Percentiles rank a stretch among this genome's conserved stretches.
Evolutionary conservation across 108 stramenopile genomes (phyloP).

Genomic region (Skeletonema potamos): DNA sequence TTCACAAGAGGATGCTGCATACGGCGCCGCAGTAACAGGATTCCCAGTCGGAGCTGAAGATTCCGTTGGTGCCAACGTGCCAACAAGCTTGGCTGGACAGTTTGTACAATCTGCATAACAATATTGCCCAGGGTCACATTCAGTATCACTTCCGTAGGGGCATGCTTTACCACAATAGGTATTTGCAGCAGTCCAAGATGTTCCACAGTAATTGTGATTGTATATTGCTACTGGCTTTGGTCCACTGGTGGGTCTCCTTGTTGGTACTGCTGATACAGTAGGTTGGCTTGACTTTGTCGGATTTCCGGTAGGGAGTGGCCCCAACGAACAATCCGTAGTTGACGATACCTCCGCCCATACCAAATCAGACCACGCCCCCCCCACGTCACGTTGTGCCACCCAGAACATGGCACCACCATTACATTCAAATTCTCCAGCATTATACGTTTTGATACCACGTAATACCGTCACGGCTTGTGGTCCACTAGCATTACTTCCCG

Average conservation of each 20-base stretch:
- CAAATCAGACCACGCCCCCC: conserved; percentile 43
- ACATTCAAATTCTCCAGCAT: conserved; percentile 23
- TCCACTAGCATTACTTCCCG: conserved; percentile 31
- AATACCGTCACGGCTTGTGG: conserved; percentile 42
- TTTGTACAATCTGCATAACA: conserved; percentile 26
- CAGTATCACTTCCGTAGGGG: background rate
- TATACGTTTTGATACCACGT: conserved; percentile 18
- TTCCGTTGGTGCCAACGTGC: background rate
- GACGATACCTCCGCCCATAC: conserved; percentile 1
- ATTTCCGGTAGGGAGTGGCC: background rate
- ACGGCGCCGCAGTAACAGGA: conserved; percentile 11
- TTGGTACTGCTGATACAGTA: background rate
- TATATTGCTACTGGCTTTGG: background rate
- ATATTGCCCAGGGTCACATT: conserved; percentile 11
- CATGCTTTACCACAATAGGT: background rate
- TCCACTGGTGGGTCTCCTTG: background rate
- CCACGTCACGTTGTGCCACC: conserved; percentile 49
- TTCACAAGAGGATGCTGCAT: background rate
- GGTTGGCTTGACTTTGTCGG: background rate
- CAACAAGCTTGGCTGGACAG: conserved; percentile 6
- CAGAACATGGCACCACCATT: conserved; percentile 63
- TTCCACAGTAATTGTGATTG: conserved; percentile 5
- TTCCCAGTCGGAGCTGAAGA: background rate
- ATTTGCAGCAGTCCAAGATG: conserved; percentile 1
- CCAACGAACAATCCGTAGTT: background rate